These are phyloP conservation scores for Verticillium klebahnii DNA, from an alignment of 2,329 filamentous ascomycete genomes.

Conservation along the genomic window DNA sequence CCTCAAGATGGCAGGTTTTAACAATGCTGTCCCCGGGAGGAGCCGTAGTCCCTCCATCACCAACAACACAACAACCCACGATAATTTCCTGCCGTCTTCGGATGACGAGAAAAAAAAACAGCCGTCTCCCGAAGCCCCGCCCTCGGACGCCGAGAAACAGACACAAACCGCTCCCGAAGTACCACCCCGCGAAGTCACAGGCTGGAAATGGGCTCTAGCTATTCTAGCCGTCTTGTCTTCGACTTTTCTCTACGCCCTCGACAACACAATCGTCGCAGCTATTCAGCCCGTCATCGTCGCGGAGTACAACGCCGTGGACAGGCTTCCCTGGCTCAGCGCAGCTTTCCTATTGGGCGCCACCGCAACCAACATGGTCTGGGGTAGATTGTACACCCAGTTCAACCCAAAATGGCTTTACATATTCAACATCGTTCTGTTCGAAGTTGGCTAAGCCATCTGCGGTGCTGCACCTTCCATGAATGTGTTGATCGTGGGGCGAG, in stretches of 20 bases:
- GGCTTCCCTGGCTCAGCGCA: slow-evolving; percentile 32
- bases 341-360: slow-evolving; percentile 19
- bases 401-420: slow-evolving; percentile 27
- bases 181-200: slow-evolving; percentile 2
- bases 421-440: slow-evolving; percentile 25
- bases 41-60: too few relatives aligned
- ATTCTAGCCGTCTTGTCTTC: slow-evolving; percentile 13
- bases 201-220: slow-evolving; percentile 12
- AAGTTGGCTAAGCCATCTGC: slow-evolving; percentile 32
- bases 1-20: too few relatives aligned
- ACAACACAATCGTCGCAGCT: slow-evolving; percentile 41
- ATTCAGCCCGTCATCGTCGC: slow-evolving; percentile 34
- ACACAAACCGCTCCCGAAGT: too few relatives aligned
- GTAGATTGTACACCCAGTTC: slow-evolving; percentile 25
- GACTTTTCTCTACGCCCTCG: slow-evolving; percentile 30
- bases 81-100: too few relatives aligned
- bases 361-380: slow-evolving; percentile 15
- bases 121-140: too few relatives aligned
- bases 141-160: too few relatives aligned
- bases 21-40: too few relatives aligned
- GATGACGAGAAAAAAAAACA: too few relatives aligned
- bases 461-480: slow-evolving; percentile 37
- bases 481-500: slow-evolving; percentile 39
- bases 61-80: too few relatives aligned
- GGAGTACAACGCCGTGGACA: slow-evolving; percentile 26